Base-by-base conservation (phyloP, 2,329 filamentous ascomycete species). In the Salinomyces thailandicus region DNA sequence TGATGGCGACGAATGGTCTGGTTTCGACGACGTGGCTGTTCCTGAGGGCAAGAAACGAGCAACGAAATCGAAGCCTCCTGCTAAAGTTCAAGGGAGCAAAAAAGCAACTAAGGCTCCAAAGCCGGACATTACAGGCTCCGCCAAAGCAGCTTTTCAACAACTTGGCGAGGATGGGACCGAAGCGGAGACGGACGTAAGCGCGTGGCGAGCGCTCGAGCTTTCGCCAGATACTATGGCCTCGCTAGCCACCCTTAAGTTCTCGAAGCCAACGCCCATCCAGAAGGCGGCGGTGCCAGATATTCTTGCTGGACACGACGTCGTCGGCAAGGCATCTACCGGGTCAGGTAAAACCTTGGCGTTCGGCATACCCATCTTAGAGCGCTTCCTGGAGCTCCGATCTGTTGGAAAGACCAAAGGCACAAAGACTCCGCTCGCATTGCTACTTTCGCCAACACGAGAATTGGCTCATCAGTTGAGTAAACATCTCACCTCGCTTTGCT, bases 271-370 rank as follows among this genome's bases (percentile, higher is more conserved):
- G 0, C 62, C 73, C 0, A 94, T 98, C 39, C 91, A 98, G 58
- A 63, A 69, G 14, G 70, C 76, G 20, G 70, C 84, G 1, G 93
- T 98, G 49, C 87, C 91, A 0, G 73, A 83, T 36, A 83, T 95
- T 31, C 58, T 89, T 14, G 74, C 76, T 5, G 89, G 89, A 0
- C 82, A 84, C 55, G 89, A 98, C 60, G 81, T 96, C 12, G 82
- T 98, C 45, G 91, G 91, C 28, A 98, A 98, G 63, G 91, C 91
- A 2, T 81, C 89, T 8, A 98, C 91, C 0, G 91, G 91, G 47
- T 96, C 91, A 11, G 91, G 91, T 50, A 98, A 98, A 63, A 98
- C 91, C 0, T 67, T 98, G 30, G 89, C 91, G 0, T 98, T 94
- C 59, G 85, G 81, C 1, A 86, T 98, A 44, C 91, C 91, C 0